Evolutionary conservation across 78 protist genomes (phyloP), one percentile per base, ranked within the genome.

Genomic region (Dictyostelium firmibasis): DNA sequence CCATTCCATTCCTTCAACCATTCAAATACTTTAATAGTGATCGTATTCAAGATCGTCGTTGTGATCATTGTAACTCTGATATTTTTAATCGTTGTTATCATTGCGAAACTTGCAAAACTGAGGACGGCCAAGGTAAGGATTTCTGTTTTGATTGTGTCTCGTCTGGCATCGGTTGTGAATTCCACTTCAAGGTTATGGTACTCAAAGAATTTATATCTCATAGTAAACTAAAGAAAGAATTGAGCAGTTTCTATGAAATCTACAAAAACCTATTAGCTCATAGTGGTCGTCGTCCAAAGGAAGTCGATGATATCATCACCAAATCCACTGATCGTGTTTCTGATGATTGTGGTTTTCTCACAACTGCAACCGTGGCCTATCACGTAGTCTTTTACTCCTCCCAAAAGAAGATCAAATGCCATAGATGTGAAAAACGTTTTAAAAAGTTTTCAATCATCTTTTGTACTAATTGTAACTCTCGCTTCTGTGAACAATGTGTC

Each of bases 141-240:
- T 89, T 33, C 57, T 89, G 94, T 78, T 89, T 89, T 33, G 94
- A 89, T 25, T 89, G 94, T 50, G 94, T 89, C 14, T 75, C 94
- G 0, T 18, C 9, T 1, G 94, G 94, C 5, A 20, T 36, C 18
- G 94, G 94, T 23, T 89, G 94, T 81, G 94, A 89, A 50, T 64
- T 53, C n/a, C 94, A 89, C 43, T 89, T 89, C 53, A 41, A 57
- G 74, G 84, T 67, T 8, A 81, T 89, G 87, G 29, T 50, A n/a
- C 36, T 89, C 23, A 89, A 69, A 67, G 94, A 89, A 33, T 89
- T 41, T 33, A 89, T 89, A 10, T 81, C 87, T 38, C 94, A 89
- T 75, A 44, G 67, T 18, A 89, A 89, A 57, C 5, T 89, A 14
- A 78, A 70, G 47, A 89, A 89, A 67, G 94, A 89, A 35, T 57